Percentiles rank a stretch among this genome's conserved stretches.
These are phyloP conservation scores for Euphorbia pulcherrima DNA, from an alignment of 345 rosid genomes.

Conservation along the genomic window DNA sequence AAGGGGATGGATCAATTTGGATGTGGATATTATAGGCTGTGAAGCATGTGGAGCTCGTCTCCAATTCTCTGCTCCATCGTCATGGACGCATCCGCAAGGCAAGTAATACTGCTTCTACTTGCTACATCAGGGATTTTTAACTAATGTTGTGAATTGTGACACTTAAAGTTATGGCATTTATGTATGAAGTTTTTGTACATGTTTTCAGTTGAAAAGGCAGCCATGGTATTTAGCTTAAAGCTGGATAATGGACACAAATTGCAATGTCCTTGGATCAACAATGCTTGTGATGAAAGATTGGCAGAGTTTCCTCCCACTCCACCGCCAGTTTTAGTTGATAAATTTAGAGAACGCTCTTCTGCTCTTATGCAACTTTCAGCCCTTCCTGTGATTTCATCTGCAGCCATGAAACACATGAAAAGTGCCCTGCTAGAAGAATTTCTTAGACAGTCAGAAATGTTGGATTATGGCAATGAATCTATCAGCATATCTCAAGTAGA, in stretches of 20 bases:
- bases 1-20: conserved; percentile 91
- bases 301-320: conserved; percentile 79
- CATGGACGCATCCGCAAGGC: conserved; percentile 90
- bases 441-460: conserved; percentile 44
- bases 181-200: conserved; percentile 19
- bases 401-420: conserved; percentile 64
- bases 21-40: conserved; percentile 71
- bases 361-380: conserved; percentile 54
- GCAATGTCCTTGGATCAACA: conserved; percentile 80
- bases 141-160: background rate
- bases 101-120: conserved; percentile 17
- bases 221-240: conserved; percentile 83
- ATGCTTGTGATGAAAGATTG: conserved; percentile 74
- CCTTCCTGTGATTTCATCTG: conserved; percentile 68
- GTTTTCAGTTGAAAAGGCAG: conserved; percentile 78
- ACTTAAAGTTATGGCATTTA: conserved; percentile 15
- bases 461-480: conserved; percentile 32
- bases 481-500: conserved; percentile 30
- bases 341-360: conserved; percentile 52
- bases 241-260: conserved; percentile 76
- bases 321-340: conserved; percentile 59
- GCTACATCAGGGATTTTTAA: background rate
- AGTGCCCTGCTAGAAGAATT: conserved; percentile 60
- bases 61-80: conserved; percentile 71
- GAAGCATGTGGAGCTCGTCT: conserved; percentile 89